Evolutionary conservation across 2,329 filamentous ascomycete genomes (phyloP), one percentile per base, ranked within the genome.

Genomic region (Trichoderma sp.): DNA sequence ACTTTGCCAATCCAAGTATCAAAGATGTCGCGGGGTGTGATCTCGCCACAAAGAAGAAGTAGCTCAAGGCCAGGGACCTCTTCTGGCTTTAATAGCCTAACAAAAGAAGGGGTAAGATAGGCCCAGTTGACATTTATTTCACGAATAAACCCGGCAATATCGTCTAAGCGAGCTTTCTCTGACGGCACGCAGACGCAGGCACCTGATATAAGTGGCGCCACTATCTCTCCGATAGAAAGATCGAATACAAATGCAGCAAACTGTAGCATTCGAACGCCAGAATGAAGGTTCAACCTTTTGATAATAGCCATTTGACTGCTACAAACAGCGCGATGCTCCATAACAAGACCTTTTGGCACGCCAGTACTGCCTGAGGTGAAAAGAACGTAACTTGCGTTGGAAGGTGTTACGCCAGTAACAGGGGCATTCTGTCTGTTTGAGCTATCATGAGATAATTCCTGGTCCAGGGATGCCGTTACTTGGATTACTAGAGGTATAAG

Each of bases 361-460:
- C 74, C 75, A 1, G 75, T 76, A 13, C 69, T 71, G 11, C 74
- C 75, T 2, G 72, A 74, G 0, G 74, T 75, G 49, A 75, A 75
- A 0, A 76, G 54, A 0, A 75, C 59, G 32, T 75, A 76, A 0
- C 69, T 68, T 5, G 65, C 59, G n/a, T 74, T 52, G 24, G 16
- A 26, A 6, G 71, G 64, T 13, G 28, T 59, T 4, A 68, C 59
- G 4, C 34, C 14, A 1, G 52, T 37, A 1, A 16, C 8, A 4
- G 65, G 39, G 4, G 39, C 7, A 7, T 10, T 30, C 16, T 49
- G 14, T 7, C 26, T n/a, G 11, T 14, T 28, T n/a, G 18, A 3
- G 21, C 14, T 4, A 39, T 43, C 21, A 0, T n/a, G 18, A 24
- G 34, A 54, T 16, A 68, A 5, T 2, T 64, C 6, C 16, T 32